Percentiles rank a stretch among this genome's conserved stretches.
phyloP scores from a whole-genome alignment of 1,284 basidiomycete genomes.

The Macrocystidia cucumis region DNA sequence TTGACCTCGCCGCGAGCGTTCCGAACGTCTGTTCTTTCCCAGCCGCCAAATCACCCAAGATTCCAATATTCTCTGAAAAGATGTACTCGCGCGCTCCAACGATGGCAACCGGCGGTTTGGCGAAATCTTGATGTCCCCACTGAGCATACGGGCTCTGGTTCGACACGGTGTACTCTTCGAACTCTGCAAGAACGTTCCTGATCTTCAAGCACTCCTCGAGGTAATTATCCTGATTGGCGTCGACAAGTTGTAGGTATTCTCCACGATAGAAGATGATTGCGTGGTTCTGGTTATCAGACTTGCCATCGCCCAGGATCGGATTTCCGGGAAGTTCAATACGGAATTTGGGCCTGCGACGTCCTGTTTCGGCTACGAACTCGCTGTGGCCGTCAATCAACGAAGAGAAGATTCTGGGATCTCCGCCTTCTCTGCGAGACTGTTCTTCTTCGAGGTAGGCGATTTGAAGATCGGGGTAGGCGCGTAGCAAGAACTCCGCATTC shows the following conservation, averaged over 20 bases:
- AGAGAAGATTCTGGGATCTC: slow-evolving; percentile 93
- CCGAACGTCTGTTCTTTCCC: slow-evolving; percentile 99
- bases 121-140: slow-evolving; percentile 84
- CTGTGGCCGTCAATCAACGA: slow-evolving; percentile 97
- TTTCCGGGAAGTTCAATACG: slow-evolving; percentile 97
- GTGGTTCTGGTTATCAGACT: slow-evolving; percentile 99
- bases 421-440: slow-evolving; percentile 87
- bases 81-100: slow-evolving; percentile 99
- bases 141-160: slow-evolving; percentile 88
- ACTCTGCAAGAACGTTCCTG: slow-evolving; percentile 95
- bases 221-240: slow-evolving; percentile 99
- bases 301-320: slow-evolving; percentile 98
- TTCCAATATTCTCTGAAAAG: slow-evolving; percentile 99
- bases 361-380: slow-evolving; percentile 87
- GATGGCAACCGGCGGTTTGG: slow-evolving; percentile 88
- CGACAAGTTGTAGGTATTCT: slow-evolving; percentile 98
- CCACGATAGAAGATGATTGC: slow-evolving; percentile 99
- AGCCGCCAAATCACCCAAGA: slow-evolving; percentile 95
- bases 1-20: slow-evolving; percentile 89
- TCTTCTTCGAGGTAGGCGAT: slow-evolving; percentile 99
- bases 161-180: slow-evolving; percentile 89
- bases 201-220: slow-evolving; percentile 99
- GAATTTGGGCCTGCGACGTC: slow-evolving; percentile 93
- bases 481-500: slow-evolving; percentile 96
- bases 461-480: slow-evolving; percentile 98